Base-by-base conservation (phyloP, 352 stramenopile genomes). In the Globisporangium apiculatum region DNA sequence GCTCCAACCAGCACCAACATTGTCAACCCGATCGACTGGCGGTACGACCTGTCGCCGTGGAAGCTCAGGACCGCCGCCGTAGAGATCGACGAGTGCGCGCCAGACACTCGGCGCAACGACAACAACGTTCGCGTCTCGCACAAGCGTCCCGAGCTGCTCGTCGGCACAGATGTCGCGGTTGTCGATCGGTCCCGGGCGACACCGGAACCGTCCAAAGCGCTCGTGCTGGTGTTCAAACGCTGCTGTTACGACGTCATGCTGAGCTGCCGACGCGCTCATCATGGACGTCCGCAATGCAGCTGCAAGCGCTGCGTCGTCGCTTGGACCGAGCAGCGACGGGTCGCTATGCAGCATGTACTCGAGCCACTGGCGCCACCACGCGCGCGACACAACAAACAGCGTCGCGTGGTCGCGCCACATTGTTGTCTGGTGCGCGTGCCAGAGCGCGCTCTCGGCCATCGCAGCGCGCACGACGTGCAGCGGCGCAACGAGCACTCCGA, bases 301-400 rank as follows among this genome's bases (percentile, higher is more conserved):
- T 10, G 41, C 50, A 5, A 55, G 7, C 35, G 50, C 43, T 15
- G 50, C 50, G 50, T 55, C 50, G 50, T 55, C 50, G 5, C 50
- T 18, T 12, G 31, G 43, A 31, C 48, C 40, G 7, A 50, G 40
- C n/a, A 66, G 7, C 53, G 60, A 10, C 4, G 45, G 35, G 14
- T 60, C 53, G 42, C 55, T 61, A n/a, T 58, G 43, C 31, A 61
- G 17, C 12, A 66, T 66, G 58, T 79, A 81, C 42, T 53, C 55
- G n/a, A 61, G 55, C 79, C 82, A 91, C 45, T 75, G 72, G 8
- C 45, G 58, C 82, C 79, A 91, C 82, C 82, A 91, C 14, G 40
- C 37, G 53, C 58, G 72, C 24, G 72, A 67, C 5, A 89, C 62
- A 0, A 87, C 60, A 55, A 79, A 91, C 7, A 62, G 72, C 7